Conservation (phyloP, 2,329 filamentous ascomycete species). For the Onygenales sp. region DNA sequence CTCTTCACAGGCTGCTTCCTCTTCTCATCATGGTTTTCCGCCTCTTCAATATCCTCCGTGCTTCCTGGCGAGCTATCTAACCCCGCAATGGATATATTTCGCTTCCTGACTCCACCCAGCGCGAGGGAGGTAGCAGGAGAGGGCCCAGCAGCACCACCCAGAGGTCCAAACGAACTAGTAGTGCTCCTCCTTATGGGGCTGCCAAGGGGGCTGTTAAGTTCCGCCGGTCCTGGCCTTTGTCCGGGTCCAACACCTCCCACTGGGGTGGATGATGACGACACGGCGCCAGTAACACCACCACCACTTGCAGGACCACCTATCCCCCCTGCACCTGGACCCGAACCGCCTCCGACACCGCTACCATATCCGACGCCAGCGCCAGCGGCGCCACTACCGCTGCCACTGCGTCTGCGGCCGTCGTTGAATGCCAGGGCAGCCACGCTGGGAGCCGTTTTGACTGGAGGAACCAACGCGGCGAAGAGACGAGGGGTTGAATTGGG, state of each 20-base stretch:
- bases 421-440: conserved; percentile 11
- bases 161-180: background rate
- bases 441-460: conserved; percentile 5
- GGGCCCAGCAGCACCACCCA: background rate
- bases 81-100: conserved; percentile 33
- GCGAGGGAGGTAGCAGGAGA: background rate
- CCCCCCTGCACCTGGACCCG: conserved; percentile 4
- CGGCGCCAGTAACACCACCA: background rate
- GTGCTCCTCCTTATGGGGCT: conserved; percentile 3
- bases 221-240: background rate
- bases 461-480: background rate
- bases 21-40: conserved; percentile 33
- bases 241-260: background rate
- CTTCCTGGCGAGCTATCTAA: conserved; percentile 40
- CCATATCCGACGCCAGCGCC: conserved; percentile 5
- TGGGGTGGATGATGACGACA: background rate
- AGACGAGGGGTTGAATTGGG: background rate
- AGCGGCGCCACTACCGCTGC: conserved; percentile 7
- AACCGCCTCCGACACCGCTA: conserved; percentile 11
- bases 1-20: conserved; percentile 45
- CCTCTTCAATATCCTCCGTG: conserved; percentile 33
- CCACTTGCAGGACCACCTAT: background rate
- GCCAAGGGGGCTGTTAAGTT: background rate
- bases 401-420: conserved; percentile 10
- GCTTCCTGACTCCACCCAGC: conserved; percentile 19